Base-by-base conservation (phyloP, 805 yeast genomes). In the Danielozyma ontarioensis region DNA sequence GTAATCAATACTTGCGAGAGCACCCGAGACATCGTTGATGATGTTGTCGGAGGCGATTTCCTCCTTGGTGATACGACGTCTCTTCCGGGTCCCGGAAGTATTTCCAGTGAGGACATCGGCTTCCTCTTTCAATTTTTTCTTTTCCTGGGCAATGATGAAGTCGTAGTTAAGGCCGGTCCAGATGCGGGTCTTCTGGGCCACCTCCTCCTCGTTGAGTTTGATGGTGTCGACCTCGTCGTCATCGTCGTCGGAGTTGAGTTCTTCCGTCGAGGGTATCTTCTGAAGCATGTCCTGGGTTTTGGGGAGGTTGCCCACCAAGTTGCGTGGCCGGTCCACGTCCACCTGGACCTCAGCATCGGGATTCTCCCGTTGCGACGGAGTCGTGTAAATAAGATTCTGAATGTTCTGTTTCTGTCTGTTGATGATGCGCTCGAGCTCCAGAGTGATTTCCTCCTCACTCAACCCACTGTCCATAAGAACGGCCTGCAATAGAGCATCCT, bases 121-220 rank as follows among this genome's bases (percentile, higher is more conserved):
- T 53, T 88, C 95, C 33, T 73, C 72, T 53, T 89, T 86, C 39
- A 90, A 66, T 41, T 89, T 66, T 51, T 86, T 88, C 45, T 77
- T 76, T 48, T 90, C 97, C 57, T 87, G 95, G 30, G 83, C 93
- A 6, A 86, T 54, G 35, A 93, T 61, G 51, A 76, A 93, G 18
- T 89, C 97, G 39, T 83, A 84, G 57, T 94, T 89, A 25, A 86
- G 68, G 2, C 93, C 89, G 34, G 83, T 78, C 97, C 98, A 93
- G 3, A 89, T 76, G 39, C 83, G 70, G 45, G 87, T 89, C 55
- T 90, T 93, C 42, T 81, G 53, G 36, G 63, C 70, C 8, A 80
- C 70, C 41, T 89, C 96, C 32, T 80, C 87, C 34, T 72, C 78
- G 2, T 74, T 70, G 30, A 93, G 64, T 27, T 85, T 50, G 22